These are phyloP conservation scores for Quercus parvula DNA, from an alignment of 306 rosid species.

Conservation along the genomic window DNA sequence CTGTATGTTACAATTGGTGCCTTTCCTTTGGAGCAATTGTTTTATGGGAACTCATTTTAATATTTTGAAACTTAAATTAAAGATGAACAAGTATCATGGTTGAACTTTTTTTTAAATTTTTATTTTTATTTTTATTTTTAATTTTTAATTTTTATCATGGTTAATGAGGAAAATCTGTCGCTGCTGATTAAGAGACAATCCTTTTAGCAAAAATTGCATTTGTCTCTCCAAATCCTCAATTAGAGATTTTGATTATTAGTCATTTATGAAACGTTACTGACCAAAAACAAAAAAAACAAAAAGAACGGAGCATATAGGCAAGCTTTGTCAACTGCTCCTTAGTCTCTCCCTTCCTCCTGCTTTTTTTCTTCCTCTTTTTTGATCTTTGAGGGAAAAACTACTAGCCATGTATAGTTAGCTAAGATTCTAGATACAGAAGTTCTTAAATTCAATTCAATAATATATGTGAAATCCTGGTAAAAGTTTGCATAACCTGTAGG, in stretches of 20 bases:
- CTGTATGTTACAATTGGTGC: conserved; percentile 47
- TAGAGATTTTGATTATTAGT: not conserved
- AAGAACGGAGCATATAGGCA: not conserved
- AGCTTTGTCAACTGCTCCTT: not conserved
- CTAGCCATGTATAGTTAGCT: not conserved
- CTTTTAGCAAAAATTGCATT: conserved; percentile 4
- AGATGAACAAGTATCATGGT: not conserved
- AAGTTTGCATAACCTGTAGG: too few relatives aligned
- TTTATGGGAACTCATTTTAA: conserved; percentile 18
- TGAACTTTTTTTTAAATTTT: not conserved
- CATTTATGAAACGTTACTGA: not conserved
- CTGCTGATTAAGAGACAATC: conserved; percentile 19
- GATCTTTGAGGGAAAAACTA: not conserved
- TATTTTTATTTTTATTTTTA: too few relatives aligned
- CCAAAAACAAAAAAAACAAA: not conserved
- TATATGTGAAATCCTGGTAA: too few relatives aligned
- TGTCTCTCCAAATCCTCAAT: conserved; percentile 5
- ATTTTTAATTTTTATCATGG: too few relatives aligned
- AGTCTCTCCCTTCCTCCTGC: too few relatives aligned
- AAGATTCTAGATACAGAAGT: not conserved
- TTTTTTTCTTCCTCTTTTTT: not conserved
- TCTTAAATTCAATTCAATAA: not conserved
- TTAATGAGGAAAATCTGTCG: conserved; percentile 1
- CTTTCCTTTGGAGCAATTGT: conserved; percentile 6
- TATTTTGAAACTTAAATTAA: conserved; percentile 1